Conservation (phyloP, 306 rosid genomes). For the Sphenostylis stenocarpa region DNA sequence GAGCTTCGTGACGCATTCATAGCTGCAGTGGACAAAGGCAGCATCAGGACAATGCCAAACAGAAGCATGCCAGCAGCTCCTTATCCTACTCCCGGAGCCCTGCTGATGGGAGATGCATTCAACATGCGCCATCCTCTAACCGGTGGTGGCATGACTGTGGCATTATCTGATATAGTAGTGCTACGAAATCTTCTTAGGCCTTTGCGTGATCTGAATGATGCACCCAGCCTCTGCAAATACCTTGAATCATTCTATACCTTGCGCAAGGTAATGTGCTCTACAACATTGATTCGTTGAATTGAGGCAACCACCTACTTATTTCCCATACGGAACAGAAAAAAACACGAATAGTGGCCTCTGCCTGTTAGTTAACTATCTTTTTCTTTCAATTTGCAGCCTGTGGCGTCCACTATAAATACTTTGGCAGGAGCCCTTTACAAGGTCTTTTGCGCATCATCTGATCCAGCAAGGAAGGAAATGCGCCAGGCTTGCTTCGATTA, state of each 20-base stretch:
- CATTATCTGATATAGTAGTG: slow-evolving; percentile 86
- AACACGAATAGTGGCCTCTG: not conserved
- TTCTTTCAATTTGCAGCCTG: slow-evolving; percentile 61
- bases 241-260: slow-evolving; percentile 87
- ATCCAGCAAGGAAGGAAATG: slow-evolving; percentile 94
- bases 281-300: not conserved
- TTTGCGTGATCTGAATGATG: slow-evolving; percentile 67
- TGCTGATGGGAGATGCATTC: slow-evolving; percentile 95
- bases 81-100: slow-evolving; percentile 88
- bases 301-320: not conserved
- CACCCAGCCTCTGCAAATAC: slow-evolving; percentile 77
- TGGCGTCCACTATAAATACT: slow-evolving; percentile 96
- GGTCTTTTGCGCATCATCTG: slow-evolving; percentile 90
- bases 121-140: slow-evolving; percentile 98
- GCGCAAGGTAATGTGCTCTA: slow-evolving; percentile 61
- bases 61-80: slow-evolving; percentile 98
- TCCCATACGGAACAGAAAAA: not conserved
- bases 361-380: not conserved
- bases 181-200: slow-evolving; percentile 87
- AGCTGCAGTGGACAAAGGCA: slow-evolving; percentile 82
- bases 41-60: slow-evolving; percentile 91
- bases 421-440: slow-evolving; percentile 96
- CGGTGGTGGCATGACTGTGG: slow-evolving; percentile 97
- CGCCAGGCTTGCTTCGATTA: slow-evolving; percentile 97
- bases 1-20: slow-evolving; percentile 70